phyloP scores from a whole-genome alignment of 2,329 filamentous ascomycete species.

The Hortaea sp. region DNA sequence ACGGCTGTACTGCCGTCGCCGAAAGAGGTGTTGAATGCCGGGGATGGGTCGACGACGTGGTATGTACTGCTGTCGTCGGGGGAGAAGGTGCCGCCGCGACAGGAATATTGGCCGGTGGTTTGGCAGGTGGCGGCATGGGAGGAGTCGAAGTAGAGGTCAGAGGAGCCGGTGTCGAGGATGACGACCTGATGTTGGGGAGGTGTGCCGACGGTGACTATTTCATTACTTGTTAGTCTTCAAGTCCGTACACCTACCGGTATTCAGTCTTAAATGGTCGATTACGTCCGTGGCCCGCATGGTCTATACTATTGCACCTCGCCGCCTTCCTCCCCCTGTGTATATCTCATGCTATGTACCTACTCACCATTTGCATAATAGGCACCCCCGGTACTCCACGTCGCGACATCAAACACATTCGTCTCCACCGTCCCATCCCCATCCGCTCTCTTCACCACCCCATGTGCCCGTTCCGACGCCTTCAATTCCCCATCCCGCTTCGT shows the following conservation, averaged over 20 bases:
- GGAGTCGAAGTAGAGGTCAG: slow-evolving; percentile 24
- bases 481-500: slow-evolving; percentile 17
- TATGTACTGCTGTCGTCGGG: slow-evolving; percentile 17
- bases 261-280: too few species aligned
- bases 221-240: too few species aligned
- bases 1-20: slow-evolving; percentile 18
- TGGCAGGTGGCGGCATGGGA: slow-evolving; percentile 16
- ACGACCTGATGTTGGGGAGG: slow-evolving; percentile 23
- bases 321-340: not conserved
- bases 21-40: slow-evolving; percentile 22
- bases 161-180: slow-evolving; percentile 26
- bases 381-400: slow-evolving; percentile 21
- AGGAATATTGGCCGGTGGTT: slow-evolving; percentile 10
- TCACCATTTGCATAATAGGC: slow-evolving; percentile 25
- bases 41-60: slow-evolving; percentile 11
- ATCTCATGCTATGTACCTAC: not conserved
- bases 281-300: too few species aligned
- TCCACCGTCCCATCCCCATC: slow-evolving; percentile 10
- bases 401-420: slow-evolving; percentile 22
- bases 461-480: slow-evolving; percentile 7
- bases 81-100: slow-evolving; percentile 22
- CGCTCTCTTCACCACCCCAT: slow-evolving; percentile 7
- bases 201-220: slow-evolving; percentile 22
- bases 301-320: not conserved
- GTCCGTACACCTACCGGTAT: too few species aligned